These are phyloP conservation scores for Lipomyces sp. DNA, from an alignment of 805 yeast species.

Conservation along the genomic window DNA sequence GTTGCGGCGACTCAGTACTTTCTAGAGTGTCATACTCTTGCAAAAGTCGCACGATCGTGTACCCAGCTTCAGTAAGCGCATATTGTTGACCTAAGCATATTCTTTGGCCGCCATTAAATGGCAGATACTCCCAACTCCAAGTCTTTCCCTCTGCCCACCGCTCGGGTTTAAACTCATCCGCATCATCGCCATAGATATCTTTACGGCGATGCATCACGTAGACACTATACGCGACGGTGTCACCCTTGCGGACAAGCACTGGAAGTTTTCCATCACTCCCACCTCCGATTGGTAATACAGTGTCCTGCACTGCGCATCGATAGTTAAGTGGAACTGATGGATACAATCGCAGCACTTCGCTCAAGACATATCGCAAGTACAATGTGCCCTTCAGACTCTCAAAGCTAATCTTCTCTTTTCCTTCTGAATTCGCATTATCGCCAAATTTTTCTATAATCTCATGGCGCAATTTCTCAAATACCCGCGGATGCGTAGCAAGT, in stretches of 20 bases:
- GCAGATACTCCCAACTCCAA: slow-evolving; percentile 56
- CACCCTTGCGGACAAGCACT: slow-evolving; percentile 52
- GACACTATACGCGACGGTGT: slow-evolving; percentile 49
- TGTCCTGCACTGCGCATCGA: slow-evolving; percentile 53
- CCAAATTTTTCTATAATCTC: slow-evolving; percentile 49
- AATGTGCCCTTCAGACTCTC: slow-evolving; percentile 56
- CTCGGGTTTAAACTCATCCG: slow-evolving; percentile 53
- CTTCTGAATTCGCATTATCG: slow-evolving; percentile 38
- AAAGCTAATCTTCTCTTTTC: slow-evolving; percentile 46
- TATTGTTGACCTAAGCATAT: slow-evolving; percentile 62
- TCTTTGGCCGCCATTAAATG: slow-evolving; percentile 62
- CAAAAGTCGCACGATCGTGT: slow-evolving; percentile 50
- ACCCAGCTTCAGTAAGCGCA: slow-evolving; percentile 58
- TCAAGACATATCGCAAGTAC: slow-evolving; percentile 54
- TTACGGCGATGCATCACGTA: slow-evolving; percentile 53
- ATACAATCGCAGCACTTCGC: slow-evolving; percentile 56
- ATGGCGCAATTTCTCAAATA: slow-evolving; percentile 47
- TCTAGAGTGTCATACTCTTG: slow-evolving; percentile 43
- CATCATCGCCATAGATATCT: slow-evolving; percentile 53
- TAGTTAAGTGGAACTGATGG: slow-evolving; percentile 59
- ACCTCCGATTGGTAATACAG: slow-evolving; percentile 59
- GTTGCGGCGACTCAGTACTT: slow-evolving; percentile 16
- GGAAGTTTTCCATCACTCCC: slow-evolving; percentile 51
- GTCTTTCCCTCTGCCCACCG: slow-evolving; percentile 52
- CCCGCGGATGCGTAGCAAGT: slow-evolving; percentile 49